These are phyloP conservation scores for Mycena kentingensis DNA, from an alignment of 768 basidiomycete genomes.

Conservation along the genomic window DNA sequence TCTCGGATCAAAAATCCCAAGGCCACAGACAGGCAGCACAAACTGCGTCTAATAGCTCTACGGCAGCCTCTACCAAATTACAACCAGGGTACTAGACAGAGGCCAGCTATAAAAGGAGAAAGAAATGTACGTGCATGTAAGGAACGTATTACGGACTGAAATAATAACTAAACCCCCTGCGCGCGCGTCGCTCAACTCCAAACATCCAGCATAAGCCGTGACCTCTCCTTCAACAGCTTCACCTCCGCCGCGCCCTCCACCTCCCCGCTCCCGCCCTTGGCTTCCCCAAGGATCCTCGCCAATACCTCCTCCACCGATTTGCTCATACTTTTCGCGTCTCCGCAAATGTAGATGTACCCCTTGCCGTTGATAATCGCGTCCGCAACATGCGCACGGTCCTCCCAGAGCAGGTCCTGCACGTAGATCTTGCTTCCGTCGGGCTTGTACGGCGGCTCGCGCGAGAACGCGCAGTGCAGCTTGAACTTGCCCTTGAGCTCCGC, in stretches of 20 bases:
- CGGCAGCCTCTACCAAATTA: slow-evolving; percentile 9
- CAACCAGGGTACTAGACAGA: slow-evolving; percentile 17
- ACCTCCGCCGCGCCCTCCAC: slow-evolving; percentile 88
- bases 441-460: slow-evolving; percentile 82
- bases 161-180: slow-evolving; percentile 13
- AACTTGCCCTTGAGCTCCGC: slow-evolving; percentile 92
- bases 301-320: slow-evolving; percentile 92
- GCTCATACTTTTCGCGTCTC: slow-evolving; percentile 96
- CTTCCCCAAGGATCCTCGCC: slow-evolving; percentile 82
- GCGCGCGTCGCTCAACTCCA: slow-evolving; percentile 62
- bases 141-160: slow-evolving; percentile 10
- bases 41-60: background rate
- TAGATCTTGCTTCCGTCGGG: slow-evolving; percentile 95
- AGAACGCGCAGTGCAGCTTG: slow-evolving; percentile 86
- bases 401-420: slow-evolving; percentile 96
- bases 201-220: slow-evolving; percentile 83
- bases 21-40: background rate
- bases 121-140: slow-evolving; percentile 12
- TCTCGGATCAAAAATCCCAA: too few species aligned
- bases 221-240: slow-evolving; percentile 94
- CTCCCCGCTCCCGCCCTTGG: too few species aligned
- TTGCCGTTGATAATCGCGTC: slow-evolving; percentile 91
- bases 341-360: slow-evolving; percentile 97
- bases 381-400: slow-evolving; percentile 79
- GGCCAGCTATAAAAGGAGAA: slow-evolving; percentile 8